phyloP scores from a whole-genome alignment of 192 early-diverging fungal species.

The Polychytrium aggregatum region DNA sequence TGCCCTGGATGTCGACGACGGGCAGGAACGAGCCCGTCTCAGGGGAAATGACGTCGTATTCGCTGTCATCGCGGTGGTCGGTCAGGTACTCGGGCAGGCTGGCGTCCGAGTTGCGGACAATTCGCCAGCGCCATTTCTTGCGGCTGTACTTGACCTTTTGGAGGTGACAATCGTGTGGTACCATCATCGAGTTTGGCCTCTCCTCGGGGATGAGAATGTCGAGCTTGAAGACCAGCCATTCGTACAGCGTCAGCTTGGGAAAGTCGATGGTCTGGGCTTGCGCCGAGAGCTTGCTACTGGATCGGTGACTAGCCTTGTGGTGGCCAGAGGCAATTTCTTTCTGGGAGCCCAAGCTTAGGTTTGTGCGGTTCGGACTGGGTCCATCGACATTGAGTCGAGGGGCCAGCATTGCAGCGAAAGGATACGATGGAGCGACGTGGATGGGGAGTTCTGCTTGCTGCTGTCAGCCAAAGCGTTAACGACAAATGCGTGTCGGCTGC shows the following conservation, averaged over 20 bases:
- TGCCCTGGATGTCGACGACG: conserved; percentile 16
- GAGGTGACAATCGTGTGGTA: conserved; percentile 25
- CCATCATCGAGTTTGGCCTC: conserved; percentile 22
- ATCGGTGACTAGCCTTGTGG: too few species aligned
- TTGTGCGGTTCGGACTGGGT: neutral
- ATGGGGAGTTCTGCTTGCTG: too few species aligned
- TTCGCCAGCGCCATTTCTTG: conserved; percentile 22
- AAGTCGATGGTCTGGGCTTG: too few species aligned
- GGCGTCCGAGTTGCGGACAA: conserved; percentile 15
- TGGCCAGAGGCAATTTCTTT: neutral
- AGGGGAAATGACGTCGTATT: conserved; percentile 19
- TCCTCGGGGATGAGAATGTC: conserved; percentile 34
- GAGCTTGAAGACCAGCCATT: conserved; percentile 26
- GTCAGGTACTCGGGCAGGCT: conserved; percentile 28
- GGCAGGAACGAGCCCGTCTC: conserved; percentile 15
- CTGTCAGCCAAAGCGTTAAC: too few species aligned
- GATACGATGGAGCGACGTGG: too few species aligned
- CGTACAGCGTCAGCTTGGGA: conserved; percentile 16
- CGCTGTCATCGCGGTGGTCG: conserved; percentile 15
- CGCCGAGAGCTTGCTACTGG: too few species aligned
- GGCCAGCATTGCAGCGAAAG: too few species aligned
- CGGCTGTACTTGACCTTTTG: conserved; percentile 29
- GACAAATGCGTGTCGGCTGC: too few species aligned
- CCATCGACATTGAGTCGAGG: too few species aligned
- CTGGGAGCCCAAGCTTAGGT: neutral